These are phyloP conservation scores for Endoconidiophora laricicola DNA, from an alignment of 2,329 filamentous ascomycete genomes.

Conservation along the genomic window DNA sequence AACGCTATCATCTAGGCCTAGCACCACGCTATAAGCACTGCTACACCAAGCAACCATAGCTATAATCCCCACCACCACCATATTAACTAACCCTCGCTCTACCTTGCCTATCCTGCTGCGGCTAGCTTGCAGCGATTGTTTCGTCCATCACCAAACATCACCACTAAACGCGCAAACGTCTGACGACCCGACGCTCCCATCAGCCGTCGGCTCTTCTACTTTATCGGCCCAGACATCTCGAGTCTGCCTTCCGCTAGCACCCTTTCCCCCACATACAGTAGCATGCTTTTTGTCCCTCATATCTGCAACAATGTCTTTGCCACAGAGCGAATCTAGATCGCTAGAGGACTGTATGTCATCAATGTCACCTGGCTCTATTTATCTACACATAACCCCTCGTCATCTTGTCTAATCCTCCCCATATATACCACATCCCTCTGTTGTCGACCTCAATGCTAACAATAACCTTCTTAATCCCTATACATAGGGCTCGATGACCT, in stretches of 20 bases:
- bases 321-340: slow-evolving; percentile 6
- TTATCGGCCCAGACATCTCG: too few species aligned
- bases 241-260: too few species aligned
- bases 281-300: slow-evolving; percentile 8
- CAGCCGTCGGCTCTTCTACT: not conserved
- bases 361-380: too few species aligned
- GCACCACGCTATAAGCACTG: too few species aligned
- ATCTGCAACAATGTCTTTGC: slow-evolving; percentile 4
- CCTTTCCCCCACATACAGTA: not conserved
- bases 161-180: not conserved
- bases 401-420: not conserved
- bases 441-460: not conserved
- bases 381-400: not conserved
- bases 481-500: slow-evolving; percentile 77
- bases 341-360: slow-evolving; percentile 3
- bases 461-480: not conserved
- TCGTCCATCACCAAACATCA: not conserved
- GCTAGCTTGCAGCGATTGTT: too few species aligned
- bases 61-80: too few species aligned
- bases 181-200: too few species aligned
- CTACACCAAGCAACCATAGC: too few species aligned
- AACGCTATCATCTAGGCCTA: too few species aligned
- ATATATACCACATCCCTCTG: not conserved
- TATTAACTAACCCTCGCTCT: too few species aligned
- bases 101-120: too few species aligned